Evolutionary conservation across 345 rosid genomes (phyloP), one percentile per base, ranked within the genome.

Genomic region (Eucalyptus cladocalyx): DNA sequence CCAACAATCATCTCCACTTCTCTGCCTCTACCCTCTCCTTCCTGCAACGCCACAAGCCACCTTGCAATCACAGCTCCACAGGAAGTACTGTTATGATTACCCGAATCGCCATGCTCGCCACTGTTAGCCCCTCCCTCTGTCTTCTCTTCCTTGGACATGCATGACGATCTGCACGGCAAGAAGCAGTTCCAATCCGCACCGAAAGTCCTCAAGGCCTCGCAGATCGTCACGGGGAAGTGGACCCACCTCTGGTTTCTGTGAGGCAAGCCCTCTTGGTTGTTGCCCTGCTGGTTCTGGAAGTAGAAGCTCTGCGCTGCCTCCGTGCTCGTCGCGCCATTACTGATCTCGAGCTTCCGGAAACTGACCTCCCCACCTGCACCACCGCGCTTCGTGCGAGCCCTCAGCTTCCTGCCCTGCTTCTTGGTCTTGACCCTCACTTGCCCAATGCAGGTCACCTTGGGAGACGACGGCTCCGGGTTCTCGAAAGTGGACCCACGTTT

Each of bases 361-460:
- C 97, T 95, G 21, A 92, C 91, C 72, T 96, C 98, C 12, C 96
- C 95, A 87, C 93, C 89, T 24, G 94, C 92, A 8, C 95, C 95
- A 87, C 93, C 90, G n/a, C 95, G 93, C 49, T 91, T 91, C 48
- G 98, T 95, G 95, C 96, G 93, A 30, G 96, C 92, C 88, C 95
- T 89, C 85, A 95, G 91, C 92, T 95, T 97, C 94, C 93, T 97
- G 30, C 95, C 96, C 67, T 97, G 98, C 90, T 96, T 97, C 94
- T 97, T 97, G 24, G 99, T 96, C 94, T 97, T 97, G 11, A 97
- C 99, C 51, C 99, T 91, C n/a, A 97, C 99, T 85, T 97, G 99
- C 17, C 99, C 99, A n/a, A 97, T 97, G 80, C 99, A 97, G 60
- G 99, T 97, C 32, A 97, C 99, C 89, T 97, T 97, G 1, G 99